A percentile compares a stretch with the other conserved stretches of the same genome.
These are phyloP conservation scores for Amanita brunnescens DNA, from an alignment of 768 basidiomycete genomes.

Conservation along the genomic window DNA sequence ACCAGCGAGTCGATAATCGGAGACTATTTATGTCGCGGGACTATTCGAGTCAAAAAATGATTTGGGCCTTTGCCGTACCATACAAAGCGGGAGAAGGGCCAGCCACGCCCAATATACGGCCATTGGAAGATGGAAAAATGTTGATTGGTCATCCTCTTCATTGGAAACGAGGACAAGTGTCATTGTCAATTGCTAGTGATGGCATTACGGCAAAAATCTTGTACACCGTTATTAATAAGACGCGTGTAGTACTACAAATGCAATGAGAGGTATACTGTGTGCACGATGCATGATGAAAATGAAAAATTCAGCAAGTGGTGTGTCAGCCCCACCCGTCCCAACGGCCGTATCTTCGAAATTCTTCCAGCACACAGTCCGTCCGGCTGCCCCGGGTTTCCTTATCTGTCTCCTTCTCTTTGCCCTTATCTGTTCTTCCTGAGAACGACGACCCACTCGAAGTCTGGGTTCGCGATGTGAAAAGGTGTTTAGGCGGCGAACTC, in stretches of 20 bases:
- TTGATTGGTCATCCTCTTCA: no score
- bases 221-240: no score
- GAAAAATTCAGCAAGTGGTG: not conserved
- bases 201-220: no score
- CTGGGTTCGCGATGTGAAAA: slow-evolving; percentile 31
- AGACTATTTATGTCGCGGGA: no score
- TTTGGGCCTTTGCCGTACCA: no score
- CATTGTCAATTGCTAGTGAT: no score
- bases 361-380: slow-evolving; percentile 54
- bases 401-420: slow-evolving; percentile 52
- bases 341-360: slow-evolving; percentile 75
- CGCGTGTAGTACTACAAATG: slow-evolving; percentile 2
- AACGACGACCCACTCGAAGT: slow-evolving; percentile 50
- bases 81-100: no score
- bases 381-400: slow-evolving; percentile 57
- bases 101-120: no score
- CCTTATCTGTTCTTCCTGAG: slow-evolving; percentile 41
- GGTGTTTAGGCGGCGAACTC: slow-evolving; percentile 37
- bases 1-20: no score
- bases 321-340: slow-evolving; percentile 81
- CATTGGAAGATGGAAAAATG: no score
- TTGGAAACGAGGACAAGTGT: no score
- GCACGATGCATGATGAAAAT: not conserved
- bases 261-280: not conserved
- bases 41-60: no score